Percentiles rank a stretch among this genome's conserved stretches.
phyloP scores from a whole-genome alignment of 352 stramenopile genomes.

The Phytophthora cajani region DNA sequence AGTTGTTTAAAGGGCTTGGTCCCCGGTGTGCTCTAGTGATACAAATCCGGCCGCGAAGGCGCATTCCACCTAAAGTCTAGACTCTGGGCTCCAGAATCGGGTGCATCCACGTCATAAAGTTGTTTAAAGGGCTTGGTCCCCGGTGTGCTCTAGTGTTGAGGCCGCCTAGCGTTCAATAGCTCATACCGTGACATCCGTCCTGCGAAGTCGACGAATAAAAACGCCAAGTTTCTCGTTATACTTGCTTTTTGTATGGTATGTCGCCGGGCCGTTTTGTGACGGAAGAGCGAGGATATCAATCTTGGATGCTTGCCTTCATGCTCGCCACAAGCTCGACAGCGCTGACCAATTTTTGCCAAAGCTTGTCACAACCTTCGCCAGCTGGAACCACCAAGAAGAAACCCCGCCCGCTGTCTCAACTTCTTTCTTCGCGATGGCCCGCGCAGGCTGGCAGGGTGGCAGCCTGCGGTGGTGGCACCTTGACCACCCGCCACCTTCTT shows the following conservation, averaged over 20 bases:
- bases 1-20: neutral
- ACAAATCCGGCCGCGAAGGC: no score
- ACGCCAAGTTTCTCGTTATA: neutral
- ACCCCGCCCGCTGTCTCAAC: conserved; percentile 13
- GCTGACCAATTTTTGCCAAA: conserved; percentile 28
- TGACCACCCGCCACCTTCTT: neutral
- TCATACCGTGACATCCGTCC: neutral
- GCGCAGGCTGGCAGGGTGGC: neutral
- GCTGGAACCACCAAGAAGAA: conserved; percentile 8
- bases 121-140: no score
- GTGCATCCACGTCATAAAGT: no score
- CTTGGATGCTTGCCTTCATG: neutral
- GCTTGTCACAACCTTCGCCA: conserved; percentile 27
- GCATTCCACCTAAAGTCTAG: no score
- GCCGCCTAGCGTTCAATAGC: neutral
- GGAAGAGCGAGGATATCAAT: neutral
- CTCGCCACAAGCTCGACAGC: conserved; percentile 21
- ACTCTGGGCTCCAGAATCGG: no score
- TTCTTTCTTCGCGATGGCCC: neutral
- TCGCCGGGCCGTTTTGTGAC: neutral
- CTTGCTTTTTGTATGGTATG: neutral
- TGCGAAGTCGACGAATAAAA: conserved; percentile 1
- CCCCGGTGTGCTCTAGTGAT: no score
- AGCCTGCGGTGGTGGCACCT: neutral
- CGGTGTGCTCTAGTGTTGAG: no score